Evolutionary conservation across 352 stramenopile species (phyloP), one percentile per base, ranked within the genome.

Genomic region (Phytophthora hibernalis): DNA sequence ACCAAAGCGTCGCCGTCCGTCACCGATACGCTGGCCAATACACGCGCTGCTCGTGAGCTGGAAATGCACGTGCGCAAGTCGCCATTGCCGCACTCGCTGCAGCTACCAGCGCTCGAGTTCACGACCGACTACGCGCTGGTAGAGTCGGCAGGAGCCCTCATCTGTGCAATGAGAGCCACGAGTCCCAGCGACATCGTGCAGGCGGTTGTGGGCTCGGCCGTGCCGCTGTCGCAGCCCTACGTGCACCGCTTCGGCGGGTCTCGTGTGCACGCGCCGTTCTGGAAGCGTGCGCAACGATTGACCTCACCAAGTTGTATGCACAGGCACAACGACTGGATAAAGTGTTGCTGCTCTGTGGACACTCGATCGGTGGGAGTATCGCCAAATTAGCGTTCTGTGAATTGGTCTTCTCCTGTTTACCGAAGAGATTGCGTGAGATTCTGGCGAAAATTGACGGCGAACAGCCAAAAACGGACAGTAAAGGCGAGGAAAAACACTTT

Each of bases 361-460:
- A 95, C 44, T 93, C 87, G 21, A 91, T 92, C 33, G 80, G 76
- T 10, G 87, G 87, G 4, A 92, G 87, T 65, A 90, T 92, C 42
- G 87, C 87, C 11, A 87, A 95, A 33, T 33, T 95, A 24, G 83
- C 68, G 11, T 68, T 93, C 6, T 90, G 85, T 33, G 80, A 92
- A 33, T 69, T 93, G n/a, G 69, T 92, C 24, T 91, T 85, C 40
- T 74, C 87, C 52, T 52, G 74, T 30, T 75, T 93, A 9, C 83
- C 85, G 2, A 54, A 35, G 8, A 61, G 54, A 16, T 26, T 82
- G 38, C 78, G 74, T 20, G 31, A 79, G 22, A 49, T 78, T 53
- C 63, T 93, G 5, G 81, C 90, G 47, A 73, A 76, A 30, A 56
- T 81, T 37, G 82, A 93, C 59, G 54, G 51, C 3, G 78, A 88